Evolutionary conservation across 2,329 filamentous ascomycete genomes (phyloP).

Genomic region (Emergomyces orientalis): DNA sequence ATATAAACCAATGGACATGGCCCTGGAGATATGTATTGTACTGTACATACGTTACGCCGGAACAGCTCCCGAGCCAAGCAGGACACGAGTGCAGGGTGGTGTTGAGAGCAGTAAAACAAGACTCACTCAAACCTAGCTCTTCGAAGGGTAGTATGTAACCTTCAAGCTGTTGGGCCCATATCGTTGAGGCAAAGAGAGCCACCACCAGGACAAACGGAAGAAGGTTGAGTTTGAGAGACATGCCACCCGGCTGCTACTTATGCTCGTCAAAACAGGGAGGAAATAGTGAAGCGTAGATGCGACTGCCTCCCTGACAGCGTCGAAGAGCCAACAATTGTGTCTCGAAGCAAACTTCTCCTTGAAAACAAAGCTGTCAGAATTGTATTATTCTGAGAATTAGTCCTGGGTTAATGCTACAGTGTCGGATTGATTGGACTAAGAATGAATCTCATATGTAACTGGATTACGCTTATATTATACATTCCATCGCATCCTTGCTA

Average conservation of each 20-base stretch:
- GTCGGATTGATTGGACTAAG: too few species aligned
- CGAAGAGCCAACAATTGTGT: neutral
- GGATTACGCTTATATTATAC: too few species aligned
- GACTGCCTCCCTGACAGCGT: neutral
- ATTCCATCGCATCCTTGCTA: too few species aligned
- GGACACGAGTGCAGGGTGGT: neutral
- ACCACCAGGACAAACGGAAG: neutral
- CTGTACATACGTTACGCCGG: neutral
- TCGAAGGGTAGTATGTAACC: neutral
- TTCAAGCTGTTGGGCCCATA: neutral
- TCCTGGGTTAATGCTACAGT: neutral
- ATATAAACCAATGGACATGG: neutral
- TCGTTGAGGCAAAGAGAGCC: neutral
- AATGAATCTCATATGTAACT: too few species aligned
- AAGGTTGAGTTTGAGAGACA: neutral
- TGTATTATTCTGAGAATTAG: neutral
- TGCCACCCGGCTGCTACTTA: neutral
- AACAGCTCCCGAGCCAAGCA: neutral
- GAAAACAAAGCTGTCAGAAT: too few species aligned
- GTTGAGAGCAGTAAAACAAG: neutral
- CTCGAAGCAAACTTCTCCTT: neutral
- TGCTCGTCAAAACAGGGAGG: neutral
- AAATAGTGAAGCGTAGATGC: neutral
- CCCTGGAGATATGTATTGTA: neutral
- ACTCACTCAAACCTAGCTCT: neutral